Evolutionary conservation across 176 grass and related monocot species (phyloP), one percentile per base, ranked within the genome.

Genomic region (Bonia amplexicaulis): DNA sequence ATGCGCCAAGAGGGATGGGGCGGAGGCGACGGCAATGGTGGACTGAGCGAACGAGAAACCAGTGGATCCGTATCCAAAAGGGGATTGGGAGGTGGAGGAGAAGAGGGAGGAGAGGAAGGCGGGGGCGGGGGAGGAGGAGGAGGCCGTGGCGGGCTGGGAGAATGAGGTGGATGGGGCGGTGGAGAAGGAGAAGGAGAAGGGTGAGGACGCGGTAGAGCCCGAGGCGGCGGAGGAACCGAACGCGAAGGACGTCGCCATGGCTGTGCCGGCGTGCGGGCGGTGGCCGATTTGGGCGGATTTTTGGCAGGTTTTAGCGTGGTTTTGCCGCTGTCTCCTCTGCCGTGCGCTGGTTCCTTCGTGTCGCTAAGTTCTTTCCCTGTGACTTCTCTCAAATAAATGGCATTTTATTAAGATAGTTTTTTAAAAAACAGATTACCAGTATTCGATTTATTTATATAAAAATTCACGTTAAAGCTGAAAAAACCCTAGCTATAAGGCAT

Each of bases 201-300:
- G 86, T 26, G 90, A 82, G 62, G 92, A 71, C 31, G 86, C 41
- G 42, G 90, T 73, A 31, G 86, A 72, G 61, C 88, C 60, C 41
- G 80, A 49, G 23, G 86, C 54, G 12, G 87, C 70, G 52, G 86
- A 66, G 29, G 80, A 62, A 29, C 87, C 78, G 81, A 88, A 84
- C 62, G 54, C 72, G 88, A 92, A 92, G 64, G 79, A 55, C 66
- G 82, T 87, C 70, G 88, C 90, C 90, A 95, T 93, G 75, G 86
- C 53, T 74, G 83, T 82, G 68, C 37, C 73, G 35, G 66, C n/a
- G 85, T 20, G 64, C 66, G 27, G 25, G 65, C 49, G 68, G 57
- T 66, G 31, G 55, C 25, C 12, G 42, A 87, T 86, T 80, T 87
- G 71, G 80, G 80, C 20, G 49, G 84, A 86, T 77, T 69, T 77